A percentile compares a stretch with the other conserved stretches of the same genome.
phyloP scores from a whole-genome alignment of 2,329 filamentous ascomycete genomes.

The Macroventuria anomochaeta region DNA sequence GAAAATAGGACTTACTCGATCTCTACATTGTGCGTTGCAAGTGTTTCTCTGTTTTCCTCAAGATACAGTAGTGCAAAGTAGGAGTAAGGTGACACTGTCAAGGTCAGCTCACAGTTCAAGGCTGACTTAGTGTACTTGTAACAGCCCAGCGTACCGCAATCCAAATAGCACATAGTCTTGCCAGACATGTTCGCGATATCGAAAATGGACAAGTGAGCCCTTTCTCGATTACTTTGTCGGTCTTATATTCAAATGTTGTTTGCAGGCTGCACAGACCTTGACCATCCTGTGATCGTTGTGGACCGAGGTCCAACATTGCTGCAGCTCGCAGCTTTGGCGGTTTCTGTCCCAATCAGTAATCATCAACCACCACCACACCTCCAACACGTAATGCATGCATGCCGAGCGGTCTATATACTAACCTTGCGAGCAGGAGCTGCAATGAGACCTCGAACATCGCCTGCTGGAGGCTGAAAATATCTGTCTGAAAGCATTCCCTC shows the following conservation, averaged over 20 bases:
- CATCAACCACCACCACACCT: neutral
- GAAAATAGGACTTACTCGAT: constrained; percentile 66
- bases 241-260: neutral
- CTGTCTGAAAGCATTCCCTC: neutral
- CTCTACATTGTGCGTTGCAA: constrained; percentile 66
- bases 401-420: neutral
- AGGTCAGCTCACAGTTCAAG: constrained; percentile 15
- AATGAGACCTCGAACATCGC: neutral
- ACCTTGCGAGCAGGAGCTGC: neutral
- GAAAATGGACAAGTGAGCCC: neutral
- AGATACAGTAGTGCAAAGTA: constrained; percentile 65
- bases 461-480: neutral
- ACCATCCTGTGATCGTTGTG: neutral
- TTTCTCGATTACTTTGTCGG: neutral
- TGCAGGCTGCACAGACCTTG: neutral
- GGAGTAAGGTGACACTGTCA: constrained; percentile 67
- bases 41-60: constrained; percentile 59
- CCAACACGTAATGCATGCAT: neutral
- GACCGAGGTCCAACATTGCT: constrained; percentile 12
- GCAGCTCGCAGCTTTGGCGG: neutral
- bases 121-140: neutral
- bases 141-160: constrained; percentile 63
- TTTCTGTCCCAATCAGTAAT: constrained; percentile 19
- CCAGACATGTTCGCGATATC: constrained; percentile 58
- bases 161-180: constrained; percentile 70